These are phyloP conservation scores for Boechera retrofracta DNA, from an alignment of 345 rosid genomes.

Conservation along the genomic window DNA sequence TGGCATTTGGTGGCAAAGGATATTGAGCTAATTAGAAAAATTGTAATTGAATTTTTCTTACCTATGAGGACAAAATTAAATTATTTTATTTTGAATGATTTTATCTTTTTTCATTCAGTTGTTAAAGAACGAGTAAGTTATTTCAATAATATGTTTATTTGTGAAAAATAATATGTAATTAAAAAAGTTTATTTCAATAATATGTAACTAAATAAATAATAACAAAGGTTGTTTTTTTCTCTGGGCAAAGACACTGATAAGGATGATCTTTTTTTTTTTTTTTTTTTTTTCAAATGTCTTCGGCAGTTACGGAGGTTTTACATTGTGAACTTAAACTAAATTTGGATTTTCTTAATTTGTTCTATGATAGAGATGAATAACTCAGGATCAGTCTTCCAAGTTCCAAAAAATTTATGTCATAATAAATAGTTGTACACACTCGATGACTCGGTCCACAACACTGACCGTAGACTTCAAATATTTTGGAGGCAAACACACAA, in stretches of 20 bases:
- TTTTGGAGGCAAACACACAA: conserved; percentile 9
- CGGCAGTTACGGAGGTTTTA: neutral
- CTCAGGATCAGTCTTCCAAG: neutral
- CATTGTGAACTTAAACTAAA: neutral
- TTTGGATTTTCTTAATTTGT: neutral
- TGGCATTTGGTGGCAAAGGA: no score
- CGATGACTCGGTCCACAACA: conserved; percentile 1
- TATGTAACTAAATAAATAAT: no score
- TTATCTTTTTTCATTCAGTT: no score
- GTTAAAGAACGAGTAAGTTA: neutral
- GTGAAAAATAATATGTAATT: no score
- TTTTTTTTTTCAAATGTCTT: neutral
- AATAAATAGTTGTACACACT: neutral
- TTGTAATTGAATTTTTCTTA: no score
- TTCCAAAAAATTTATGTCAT: neutral
- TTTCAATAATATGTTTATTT: neutral
- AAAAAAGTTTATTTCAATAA: neutral
- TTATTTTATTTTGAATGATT: no score
- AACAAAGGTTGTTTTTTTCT: no score
- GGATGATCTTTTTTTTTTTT: no score
- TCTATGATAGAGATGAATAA: neutral
- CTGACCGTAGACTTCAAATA: neutral
- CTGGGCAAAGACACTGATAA: no score
- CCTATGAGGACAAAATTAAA: no score
- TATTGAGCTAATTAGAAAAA: no score